phyloP scores from a whole-genome alignment of 495 filamentous ascomycete genomes.

The Hypoxylon perforatum region DNA sequence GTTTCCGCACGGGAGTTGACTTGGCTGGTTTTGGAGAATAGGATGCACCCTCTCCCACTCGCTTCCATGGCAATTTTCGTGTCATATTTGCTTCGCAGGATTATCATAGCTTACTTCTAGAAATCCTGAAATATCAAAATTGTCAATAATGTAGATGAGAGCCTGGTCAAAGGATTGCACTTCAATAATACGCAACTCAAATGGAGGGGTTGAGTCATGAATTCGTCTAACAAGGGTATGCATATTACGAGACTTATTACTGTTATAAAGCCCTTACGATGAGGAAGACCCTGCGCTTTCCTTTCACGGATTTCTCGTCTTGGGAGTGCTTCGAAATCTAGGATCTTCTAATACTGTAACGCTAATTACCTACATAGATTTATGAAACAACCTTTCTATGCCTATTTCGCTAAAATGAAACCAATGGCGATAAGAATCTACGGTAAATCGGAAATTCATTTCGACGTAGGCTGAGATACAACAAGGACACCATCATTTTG shows the following conservation, averaged over 20 bases:
- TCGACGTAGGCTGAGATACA: not conserved
- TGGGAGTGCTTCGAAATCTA: too few relatives aligned
- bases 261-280: too few relatives aligned
- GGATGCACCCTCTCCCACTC: not conserved
- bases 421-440: not conserved
- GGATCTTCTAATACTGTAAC: too few relatives aligned
- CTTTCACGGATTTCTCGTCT: too few relatives aligned
- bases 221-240: slow-evolving; percentile 6
- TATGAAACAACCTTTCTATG: too few relatives aligned
- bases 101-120: not conserved
- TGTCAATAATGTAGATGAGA: too few relatives aligned
- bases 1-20: slow-evolving; percentile 26
- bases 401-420: not conserved
- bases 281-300: too few relatives aligned
- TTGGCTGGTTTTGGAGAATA: slow-evolving; percentile 5
- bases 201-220: not conserved
- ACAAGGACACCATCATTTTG: slow-evolving; percentile 11
- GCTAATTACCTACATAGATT: too few relatives aligned
- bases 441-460: not conserved
- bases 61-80: slow-evolving; percentile 44
- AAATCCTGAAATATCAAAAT: too few relatives aligned
- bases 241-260: not conserved
- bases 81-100: slow-evolving; percentile 28
- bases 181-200: not conserved
- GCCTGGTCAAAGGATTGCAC: too few relatives aligned